Evolutionary conservation across 2,329 filamentous ascomycete genomes (phyloP).

Genomic region (Clathrospora elynae): DNA sequence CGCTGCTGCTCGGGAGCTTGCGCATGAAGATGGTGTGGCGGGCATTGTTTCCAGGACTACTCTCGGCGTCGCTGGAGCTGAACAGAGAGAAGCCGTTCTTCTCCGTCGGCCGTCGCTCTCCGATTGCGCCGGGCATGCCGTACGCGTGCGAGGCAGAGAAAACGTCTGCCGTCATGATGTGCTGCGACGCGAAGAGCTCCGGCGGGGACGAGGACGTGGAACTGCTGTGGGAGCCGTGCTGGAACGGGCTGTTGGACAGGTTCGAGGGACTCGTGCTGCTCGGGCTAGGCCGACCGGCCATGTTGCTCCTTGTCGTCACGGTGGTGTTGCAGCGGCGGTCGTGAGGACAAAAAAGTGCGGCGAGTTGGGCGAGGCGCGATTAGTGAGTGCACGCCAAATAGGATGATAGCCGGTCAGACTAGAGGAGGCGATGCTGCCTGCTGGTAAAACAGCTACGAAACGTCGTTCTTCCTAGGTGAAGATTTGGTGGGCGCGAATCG

Average conservation of each 20-base stretch:
- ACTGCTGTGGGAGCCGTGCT: conserved; percentile 48
- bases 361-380: conserved; percentile 9
- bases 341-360: conserved; percentile 41
- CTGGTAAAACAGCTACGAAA: conserved; percentile 46
- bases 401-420: conserved; percentile 24
- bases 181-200: conserved; percentile 41
- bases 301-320: conserved; percentile 44
- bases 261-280: conserved; percentile 50
- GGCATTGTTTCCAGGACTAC: conserved; percentile 29
- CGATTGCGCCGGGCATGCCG: conserved; percentile 48
- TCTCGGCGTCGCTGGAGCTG: conserved; percentile 44
- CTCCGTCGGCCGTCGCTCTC: conserved; percentile 49
- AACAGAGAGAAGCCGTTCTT: conserved; percentile 44
- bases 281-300: conserved; percentile 51
- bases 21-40: conserved; percentile 59
- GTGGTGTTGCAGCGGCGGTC: conserved; percentile 33
- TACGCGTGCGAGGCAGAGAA: conserved; percentile 50
- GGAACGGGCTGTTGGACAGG: conserved; percentile 48
- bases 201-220: conserved; percentile 50
- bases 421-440: conserved; percentile 23
- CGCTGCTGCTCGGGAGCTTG: conserved; percentile 64
- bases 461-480: conserved; percentile 36
- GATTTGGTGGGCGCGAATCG: conserved; percentile 16
- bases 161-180: conserved; percentile 50
- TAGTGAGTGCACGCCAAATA: conserved; percentile 26